Percentiles rank a stretch among this genome's conserved stretches.
These are phyloP conservation scores for Phytophthora citrophthora DNA, from an alignment of 352 stramenopile species.

Conservation along the genomic window DNA sequence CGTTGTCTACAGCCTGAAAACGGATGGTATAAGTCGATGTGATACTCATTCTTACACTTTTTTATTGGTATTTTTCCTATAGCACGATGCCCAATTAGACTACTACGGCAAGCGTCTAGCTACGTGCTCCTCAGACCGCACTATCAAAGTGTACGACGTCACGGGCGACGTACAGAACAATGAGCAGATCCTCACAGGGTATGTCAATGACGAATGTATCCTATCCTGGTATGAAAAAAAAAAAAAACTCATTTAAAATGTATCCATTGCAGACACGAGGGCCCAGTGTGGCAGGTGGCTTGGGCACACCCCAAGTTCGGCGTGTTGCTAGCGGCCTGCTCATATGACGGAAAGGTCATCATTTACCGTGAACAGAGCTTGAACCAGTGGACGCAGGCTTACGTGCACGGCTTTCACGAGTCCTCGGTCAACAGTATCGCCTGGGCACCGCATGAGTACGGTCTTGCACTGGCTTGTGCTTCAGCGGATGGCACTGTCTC, in stretches of 20 bases:
- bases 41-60: no score
- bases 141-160: constrained; percentile 98
- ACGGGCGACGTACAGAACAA: constrained; percentile 91
- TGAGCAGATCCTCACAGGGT: constrained; percentile 87
- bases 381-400: constrained; percentile 94
- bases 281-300: constrained; percentile 97
- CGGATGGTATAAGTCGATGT: neutral
- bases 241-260: neutral
- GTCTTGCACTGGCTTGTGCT: constrained; percentile 93
- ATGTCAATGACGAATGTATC: constrained; percentile 19
- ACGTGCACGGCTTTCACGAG: constrained; percentile 90
- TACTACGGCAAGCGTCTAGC: constrained; percentile 99
- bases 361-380: constrained; percentile 95
- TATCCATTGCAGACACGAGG: constrained; percentile 86
- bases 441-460: constrained; percentile 98
- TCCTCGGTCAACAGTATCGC: constrained; percentile 95
- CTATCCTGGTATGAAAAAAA: neutral
- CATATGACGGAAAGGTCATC: constrained; percentile 98
- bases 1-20: constrained; percentile 10
- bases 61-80: constrained; percentile 26
- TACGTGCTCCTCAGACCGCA: constrained; percentile 98
- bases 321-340: constrained; percentile 96
- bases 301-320: constrained; percentile 99
- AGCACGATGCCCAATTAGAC: constrained; percentile 98
- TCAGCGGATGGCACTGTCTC: constrained; percentile 96